These are phyloP conservation scores for Leccinum fibrillosum DNA, from an alignment of 768 basidiomycete species.

Conservation along the genomic window DNA sequence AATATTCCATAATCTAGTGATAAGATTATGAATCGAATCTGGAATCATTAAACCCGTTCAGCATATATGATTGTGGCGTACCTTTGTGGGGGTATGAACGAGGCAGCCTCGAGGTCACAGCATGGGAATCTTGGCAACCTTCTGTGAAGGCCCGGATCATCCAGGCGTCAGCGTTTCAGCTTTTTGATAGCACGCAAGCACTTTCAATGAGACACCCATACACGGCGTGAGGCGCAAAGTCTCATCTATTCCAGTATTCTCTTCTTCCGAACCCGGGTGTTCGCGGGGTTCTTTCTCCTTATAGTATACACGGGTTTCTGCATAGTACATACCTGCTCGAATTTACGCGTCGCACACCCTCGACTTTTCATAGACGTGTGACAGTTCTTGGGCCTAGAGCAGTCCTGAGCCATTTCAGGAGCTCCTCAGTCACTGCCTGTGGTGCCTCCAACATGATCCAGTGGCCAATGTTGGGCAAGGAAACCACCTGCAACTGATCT, in stretches of 20 bases:
- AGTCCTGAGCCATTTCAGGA: constrained; percentile 45
- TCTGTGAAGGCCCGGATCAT: background rate
- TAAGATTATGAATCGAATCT: background rate
- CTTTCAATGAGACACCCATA: background rate
- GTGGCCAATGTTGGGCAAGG: constrained; percentile 56
- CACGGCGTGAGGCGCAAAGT: background rate
- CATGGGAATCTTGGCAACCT: background rate
- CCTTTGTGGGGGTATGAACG: background rate
- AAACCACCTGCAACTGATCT: constrained; percentile 45
- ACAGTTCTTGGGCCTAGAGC: background rate
- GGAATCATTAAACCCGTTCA: background rate
- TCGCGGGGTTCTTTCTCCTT: background rate
- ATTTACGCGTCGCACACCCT: background rate
- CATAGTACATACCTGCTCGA: background rate
- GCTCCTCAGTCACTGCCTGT: constrained; percentile 48
- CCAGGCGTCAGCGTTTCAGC: background rate
- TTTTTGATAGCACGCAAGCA: background rate
- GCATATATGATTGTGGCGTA: background rate
- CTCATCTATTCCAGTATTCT: no score
- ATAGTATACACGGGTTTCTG: background rate
- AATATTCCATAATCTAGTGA: background rate
- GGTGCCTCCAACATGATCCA: constrained; percentile 68
- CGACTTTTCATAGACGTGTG: constrained; percentile 8
- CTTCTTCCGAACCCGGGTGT: background rate
- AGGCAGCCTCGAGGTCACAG: background rate